Base-by-base conservation (phyloP, 2,329 filamentous ascomycete species). In the Cryphonectria radicalis region DNA sequence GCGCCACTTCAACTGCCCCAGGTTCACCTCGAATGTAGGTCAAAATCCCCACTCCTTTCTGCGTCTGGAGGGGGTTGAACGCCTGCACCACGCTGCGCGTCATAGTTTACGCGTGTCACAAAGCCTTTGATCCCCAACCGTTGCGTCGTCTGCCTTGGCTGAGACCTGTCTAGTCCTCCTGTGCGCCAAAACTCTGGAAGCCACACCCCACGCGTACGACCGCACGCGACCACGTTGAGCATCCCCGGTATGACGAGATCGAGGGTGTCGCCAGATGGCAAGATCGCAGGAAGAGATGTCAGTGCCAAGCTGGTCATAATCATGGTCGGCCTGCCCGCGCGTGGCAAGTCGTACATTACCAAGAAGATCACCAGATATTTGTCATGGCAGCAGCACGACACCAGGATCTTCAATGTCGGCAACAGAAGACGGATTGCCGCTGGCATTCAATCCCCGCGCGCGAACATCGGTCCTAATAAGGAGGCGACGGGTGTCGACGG, bases 261-360 rank as follows among this genome's bases (percentile, higher is more conserved):
- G 72, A 94, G 94, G 78, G 94, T 97, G 65, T 99, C 96, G 1
- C 96, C 96, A 11, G 96, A 99, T 81, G 96, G 96, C 75, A 91
- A 93, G 77, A 99, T 99, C 76, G 92, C 96, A 69, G 91, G 95
- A 79, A 89, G 95, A 78, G 96, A 99, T 87, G 93, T 99, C 66
- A 96, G 95, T 66, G 93, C 96, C 57, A 99, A 99, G 85, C 86
- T 99, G 73, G 94, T 98, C 79, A 97, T 99, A 77, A 91, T 99
- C 80, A 99, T 99, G 96, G 96, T 99, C 73, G 96, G 96, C 74
- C 84, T 99, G 77, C 96, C 96, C 3, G 96, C 96, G 13, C 88
- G 96, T 77, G 96, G 96, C 79, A 99, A 99, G 84, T 98, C 95
- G 69, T 99, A 99, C 82, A 97, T 99, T 77, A 98, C 96, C 73